Base-by-base conservation (phyloP, 73 alveolate genomes). In the Paraurostyla sp. region DNA sequence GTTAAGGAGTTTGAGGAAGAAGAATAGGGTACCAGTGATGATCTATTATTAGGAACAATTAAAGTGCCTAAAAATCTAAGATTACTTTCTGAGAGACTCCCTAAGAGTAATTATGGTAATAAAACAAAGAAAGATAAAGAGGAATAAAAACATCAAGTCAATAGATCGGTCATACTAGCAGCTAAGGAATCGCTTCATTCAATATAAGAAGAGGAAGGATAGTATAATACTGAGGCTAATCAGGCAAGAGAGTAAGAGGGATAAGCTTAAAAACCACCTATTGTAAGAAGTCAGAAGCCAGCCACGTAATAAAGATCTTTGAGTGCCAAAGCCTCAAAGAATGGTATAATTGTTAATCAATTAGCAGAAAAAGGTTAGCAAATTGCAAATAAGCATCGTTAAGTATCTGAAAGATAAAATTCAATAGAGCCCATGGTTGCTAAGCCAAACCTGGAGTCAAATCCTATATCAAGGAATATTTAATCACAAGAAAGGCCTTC, bases 1-100 rank as follows among this genome's bases (percentile, higher is more conserved):
- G 60, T 56, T 3, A 48, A 78, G 62, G 65, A 69, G 15, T 69
- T 69, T 18, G 42, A 38, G 18, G 84, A 69, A 9, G 62, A 69
- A 18, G 33, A 36, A 3, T 15, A 3, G 7, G 27, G 40, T n/a
- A n/a, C n/a, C n/a, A 35, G 40, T 69, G 65, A 41, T 3, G 23
- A 41, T 42, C 27, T 41, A 38, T 35, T 91, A 9, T 76, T 91
- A 41, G 92, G 91, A 25, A 91, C 96, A 29, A 91, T 91, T 23
- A 89, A 84, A 56, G 58, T 91, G 71, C 95, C 96, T 50, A 78
- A 60, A 35, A 89, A 91, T 71, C 78, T 91, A 3, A 49, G 59
- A 0, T 40, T 88, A 38, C 51, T 91, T 20, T 54, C 93, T 42
- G 91, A 90, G 60, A 87, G 87, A 42, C 91, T 91, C 11, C 96